Base-by-base conservation (phyloP, 495 filamentous ascomycete genomes). In the Aspergillus avenaceus region DNA sequence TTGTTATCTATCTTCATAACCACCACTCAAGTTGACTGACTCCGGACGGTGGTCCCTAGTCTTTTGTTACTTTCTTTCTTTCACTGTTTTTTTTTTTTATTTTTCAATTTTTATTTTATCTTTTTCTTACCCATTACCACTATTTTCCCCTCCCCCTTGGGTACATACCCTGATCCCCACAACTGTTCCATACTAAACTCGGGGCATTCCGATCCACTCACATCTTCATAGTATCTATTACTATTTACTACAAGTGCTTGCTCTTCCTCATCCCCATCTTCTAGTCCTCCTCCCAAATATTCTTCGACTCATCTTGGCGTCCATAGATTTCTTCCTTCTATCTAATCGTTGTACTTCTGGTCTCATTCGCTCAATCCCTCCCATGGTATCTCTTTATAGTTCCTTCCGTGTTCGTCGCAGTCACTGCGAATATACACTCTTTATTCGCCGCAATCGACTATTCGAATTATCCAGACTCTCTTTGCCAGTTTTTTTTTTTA, bases 151-250 rank as follows among this genome's bases (percentile, higher is more conserved):
- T n/a, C n/a, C n/a, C n/a, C n/a, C n/a, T n/a, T n/a, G n/a, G n/a
- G n/a, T n/a, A n/a, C n/a, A n/a, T 23, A 22, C 46, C 31, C 31
- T 47, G 45, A 48, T 54, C 50, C 45, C 54, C 58, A 57, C 54
- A 49, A 42, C 57, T 24, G 42, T 21, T 38, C 26, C 23, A 28
- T 47, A 38, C 54, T 60, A 46, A 52, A 50, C 52, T 61, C 54
- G 58, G 58, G 58, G 53, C 48, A 46, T 34, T 52, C 51, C 47
- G 54, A 61, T 61, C 58, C 58, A 61, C 58, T 60, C 48, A 49
- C 40, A 42, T 11, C 42, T 36, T 24, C 28, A 41, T 28, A 16
- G 28, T 40, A 37, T 40, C 40, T 52, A 48, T 27, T 26, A 50
- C 53, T 50, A 51, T 36, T 45, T 38, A 46, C 46, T 56, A 59